A percentile compares a stretch with the other conserved stretches of the same genome.
Conservation (phyloP, 2,329 filamentous ascomycete species). For the Diaporthe velutina region DNA sequence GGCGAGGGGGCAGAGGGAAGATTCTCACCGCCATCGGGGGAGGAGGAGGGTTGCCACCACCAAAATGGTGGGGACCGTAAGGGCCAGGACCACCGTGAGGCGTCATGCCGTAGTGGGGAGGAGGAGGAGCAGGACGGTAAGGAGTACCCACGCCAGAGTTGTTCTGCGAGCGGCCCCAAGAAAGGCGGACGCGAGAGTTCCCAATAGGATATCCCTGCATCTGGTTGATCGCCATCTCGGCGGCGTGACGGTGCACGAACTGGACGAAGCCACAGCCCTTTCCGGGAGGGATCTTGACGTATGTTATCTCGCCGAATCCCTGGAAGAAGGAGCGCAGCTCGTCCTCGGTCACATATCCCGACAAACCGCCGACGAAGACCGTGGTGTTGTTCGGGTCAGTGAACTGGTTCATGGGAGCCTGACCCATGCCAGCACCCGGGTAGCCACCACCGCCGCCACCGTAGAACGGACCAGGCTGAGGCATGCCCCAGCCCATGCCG, state of each 20-base stretch:
- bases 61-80: slow-evolving; percentile 62
- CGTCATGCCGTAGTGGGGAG: slow-evolving; percentile 65
- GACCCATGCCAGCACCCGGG: slow-evolving; percentile 52
- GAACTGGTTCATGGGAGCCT: slow-evolving; percentile 90
- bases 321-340: slow-evolving; percentile 99
- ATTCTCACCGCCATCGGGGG: slow-evolving; percentile 39
- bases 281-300: slow-evolving; percentile 99
- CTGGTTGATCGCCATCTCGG: slow-evolving; percentile 99
- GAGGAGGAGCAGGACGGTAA: slow-evolving; percentile 89
- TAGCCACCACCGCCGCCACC: slow-evolving; percentile 52
- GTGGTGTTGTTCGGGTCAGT: slow-evolving; percentile 99
- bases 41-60: slow-evolving; percentile 48
- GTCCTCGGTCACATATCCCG: slow-evolving; percentile 98
- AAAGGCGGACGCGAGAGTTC: slow-evolving; percentile 96
- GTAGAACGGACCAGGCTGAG: slow-evolving; percentile 43
- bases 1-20: slow-evolving; percentile 30
- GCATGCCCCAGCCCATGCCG: slow-evolving; percentile 57
- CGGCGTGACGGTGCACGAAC: slow-evolving; percentile 98
- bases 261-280: slow-evolving; percentile 99
- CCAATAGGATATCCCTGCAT: slow-evolving; percentile 99
- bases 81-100: slow-evolving; percentile 56
- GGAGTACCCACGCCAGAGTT: slow-evolving; percentile 98
- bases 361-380: slow-evolving; percentile 96
- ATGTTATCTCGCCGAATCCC: slow-evolving; percentile 98
- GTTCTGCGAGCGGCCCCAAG: slow-evolving; percentile 98